Conservation (phyloP, 1,284 basidiomycete genomes). For the Ustanciosporium gigantosporum region DNA sequence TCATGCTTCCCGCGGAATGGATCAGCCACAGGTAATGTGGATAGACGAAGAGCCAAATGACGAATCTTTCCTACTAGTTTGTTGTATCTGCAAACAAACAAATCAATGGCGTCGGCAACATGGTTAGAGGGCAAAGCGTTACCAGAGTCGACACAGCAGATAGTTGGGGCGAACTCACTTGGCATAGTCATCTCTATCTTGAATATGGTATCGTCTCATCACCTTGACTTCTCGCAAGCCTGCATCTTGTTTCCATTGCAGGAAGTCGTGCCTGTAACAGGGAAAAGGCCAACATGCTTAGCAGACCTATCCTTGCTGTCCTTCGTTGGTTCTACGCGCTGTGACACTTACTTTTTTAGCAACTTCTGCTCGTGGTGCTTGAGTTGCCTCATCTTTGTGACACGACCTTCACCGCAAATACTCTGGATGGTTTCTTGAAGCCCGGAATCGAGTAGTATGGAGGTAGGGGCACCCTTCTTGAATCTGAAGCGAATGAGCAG, state of each 20-base stretch:
- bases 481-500: no score
- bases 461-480: no score
- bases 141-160: background rate
- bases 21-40: constrained; percentile 85
- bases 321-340: background rate
- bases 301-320: background rate
- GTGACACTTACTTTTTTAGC: constrained; percentile 58
- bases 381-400: constrained; percentile 53
- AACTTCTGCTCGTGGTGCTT: constrained; percentile 60
- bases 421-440: no score
- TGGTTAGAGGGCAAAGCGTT: no score
- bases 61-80: constrained; percentile 87
- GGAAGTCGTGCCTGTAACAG: constrained; percentile 60
- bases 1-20: constrained; percentile 86
- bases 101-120: no score
- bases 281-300: background rate
- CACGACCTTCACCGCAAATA: no score
- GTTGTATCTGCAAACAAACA: constrained; percentile 96
- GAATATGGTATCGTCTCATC: constrained; percentile 85
- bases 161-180: constrained; percentile 71
- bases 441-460: no score
- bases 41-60: constrained; percentile 81
- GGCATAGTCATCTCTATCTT: constrained; percentile 82
- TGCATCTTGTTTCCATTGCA: constrained; percentile 94
- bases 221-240: constrained; percentile 89